A percentile compares a stretch with the other conserved stretches of the same genome.
These are phyloP conservation scores for Nicotiana undulata DNA, from an alignment of 257 asterid genomes.

Conservation along the genomic window DNA sequence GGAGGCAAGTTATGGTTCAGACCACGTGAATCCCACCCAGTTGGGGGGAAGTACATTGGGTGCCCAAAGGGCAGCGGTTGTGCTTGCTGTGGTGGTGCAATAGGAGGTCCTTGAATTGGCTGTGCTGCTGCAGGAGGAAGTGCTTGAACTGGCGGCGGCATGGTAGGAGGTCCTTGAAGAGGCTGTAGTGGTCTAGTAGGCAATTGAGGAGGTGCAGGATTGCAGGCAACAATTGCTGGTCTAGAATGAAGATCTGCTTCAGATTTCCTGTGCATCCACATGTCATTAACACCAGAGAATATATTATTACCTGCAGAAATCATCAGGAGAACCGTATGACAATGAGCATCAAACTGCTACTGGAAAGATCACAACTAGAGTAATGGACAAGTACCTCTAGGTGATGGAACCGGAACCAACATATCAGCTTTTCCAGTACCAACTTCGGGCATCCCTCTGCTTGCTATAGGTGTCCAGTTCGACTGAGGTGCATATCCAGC, in stretches of 20 bases:
- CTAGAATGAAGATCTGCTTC: conserved; percentile 50
- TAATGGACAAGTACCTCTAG: conserved; percentile 16
- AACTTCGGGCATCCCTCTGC: conserved; percentile 45
- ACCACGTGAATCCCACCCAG: conserved; percentile 71
- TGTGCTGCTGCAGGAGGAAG: conserved; percentile 40
- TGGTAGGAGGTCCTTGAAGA: conserved; percentile 43
- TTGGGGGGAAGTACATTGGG: conserved; percentile 61
- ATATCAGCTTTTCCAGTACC: conserved; percentile 25
- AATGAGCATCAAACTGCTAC: background rate
- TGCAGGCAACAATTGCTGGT: conserved; percentile 34
- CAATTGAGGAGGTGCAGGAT: conserved; percentile 35
- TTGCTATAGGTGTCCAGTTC: conserved; percentile 38
- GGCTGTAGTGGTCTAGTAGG: conserved; percentile 50
- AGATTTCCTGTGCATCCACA: conserved; percentile 34
- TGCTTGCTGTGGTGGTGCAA: conserved; percentile 48
- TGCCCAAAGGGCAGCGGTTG: conserved; percentile 44
- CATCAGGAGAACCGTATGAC: background rate
- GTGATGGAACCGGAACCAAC: conserved; percentile 23
- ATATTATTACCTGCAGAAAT: conserved; percentile 18
- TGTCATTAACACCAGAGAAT: conserved; percentile 27
- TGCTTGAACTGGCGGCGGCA: conserved; percentile 21
- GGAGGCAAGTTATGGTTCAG: conserved; percentile 39
- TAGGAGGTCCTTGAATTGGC: conserved; percentile 46
- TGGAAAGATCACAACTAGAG: background rate
- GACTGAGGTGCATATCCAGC: conserved; percentile 48